Evolutionary conservation across 345 rosid species (phyloP), one percentile per base, ranked within the genome.

Genomic region (Salix brachista): DNA sequence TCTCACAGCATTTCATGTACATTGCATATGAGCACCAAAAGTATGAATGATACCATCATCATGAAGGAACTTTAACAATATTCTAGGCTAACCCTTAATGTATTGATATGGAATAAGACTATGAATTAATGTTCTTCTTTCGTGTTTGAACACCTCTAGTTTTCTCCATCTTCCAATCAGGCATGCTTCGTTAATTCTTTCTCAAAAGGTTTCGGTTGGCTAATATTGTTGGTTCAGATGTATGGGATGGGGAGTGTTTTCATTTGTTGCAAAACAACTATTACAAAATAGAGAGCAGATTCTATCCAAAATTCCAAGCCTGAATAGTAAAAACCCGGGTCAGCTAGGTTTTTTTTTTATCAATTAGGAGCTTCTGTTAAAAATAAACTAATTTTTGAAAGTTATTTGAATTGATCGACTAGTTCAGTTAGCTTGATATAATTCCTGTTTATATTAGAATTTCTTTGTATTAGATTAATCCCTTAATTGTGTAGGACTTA

Each of bases 11-110:
- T 67, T 67, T 37, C n/a, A 67, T 37, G n/a, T n/a, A 37, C 69
- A 66, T 12, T 67, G 70, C 28, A 36, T 67, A 66, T n/a, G n/a
- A n/a, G 46, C 75, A 34, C 66, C 41, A 72, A 72, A 60, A 60
- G 36, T 61, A 73, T 26, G 39, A 61, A 72, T 61, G 62, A 74
- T 64, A 74, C 77, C 69, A 26, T 41, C 67, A 74, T 65, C 70
- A 46, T 71, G 21, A 65, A 74, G 42, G 41, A 39, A 44, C 69
- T 44, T 74, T 64, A 61, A 13, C 39, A 13, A 8, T 12, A 61
- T 73, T 42, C 10, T 41, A 8, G 44, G 46, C 23, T 18, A 26
- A 11, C 28, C 19, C 10, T 61, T 26, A 14, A 36, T 39, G 4
- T 18, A 21, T 39, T 39, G 25, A 39, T 68, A 41, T 68, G 71